Base-by-base conservation (phyloP, 139 green algal genomes). In the Pseudopediastrum boryanum region DNA sequence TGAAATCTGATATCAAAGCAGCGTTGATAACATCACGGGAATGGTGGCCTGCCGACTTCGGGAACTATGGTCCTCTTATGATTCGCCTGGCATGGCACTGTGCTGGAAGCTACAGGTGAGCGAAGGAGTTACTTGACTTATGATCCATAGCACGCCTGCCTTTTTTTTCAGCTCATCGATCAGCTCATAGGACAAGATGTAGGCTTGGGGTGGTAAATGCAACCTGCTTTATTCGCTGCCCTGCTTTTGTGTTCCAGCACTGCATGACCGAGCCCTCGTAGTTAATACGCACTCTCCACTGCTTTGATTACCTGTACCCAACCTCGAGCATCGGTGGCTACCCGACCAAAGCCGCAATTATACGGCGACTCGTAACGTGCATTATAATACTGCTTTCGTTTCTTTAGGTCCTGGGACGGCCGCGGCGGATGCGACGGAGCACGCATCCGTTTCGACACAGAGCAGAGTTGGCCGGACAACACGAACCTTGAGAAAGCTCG, bases 1-100 rank as follows among this genome's bases (percentile, higher is more conserved):
- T 86, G 2, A 74, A 77, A 41, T 50, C 61, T 2, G 84, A 88
- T 67, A 39, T 88, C 13, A 19, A 48, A 0, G 42, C 39, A 21
- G 29, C 82, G 1, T 38, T 88, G 41, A 59, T 33, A 8, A 31
- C 68, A 8, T 59, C 31, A 23, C 54, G 82, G 73, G 46, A 63
- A 44, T 88, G 48, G 25, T 88, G 84, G 84, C 84, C 84, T 12
- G 84, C 84, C 3, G 84, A 88, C 39, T 83, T 75, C 7, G 79
- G 84, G n/a, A 67, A 79, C 33, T 88, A 88, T 65, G 78, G 79
- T 3, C 62, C 62, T 0, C 71, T 85, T 1, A 79, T 88, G 31
- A 80, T 88, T 38, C 69, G 84, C 52, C 46, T 80, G 29, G 84
- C 84, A 6, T 88, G 84, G 83, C 78, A 88, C 63, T 84, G 70